Evolutionary conservation across 2,329 filamentous ascomycete species (phyloP), one percentile per base, ranked within the genome.

Genomic region (Lachnellula suecica): DNA sequence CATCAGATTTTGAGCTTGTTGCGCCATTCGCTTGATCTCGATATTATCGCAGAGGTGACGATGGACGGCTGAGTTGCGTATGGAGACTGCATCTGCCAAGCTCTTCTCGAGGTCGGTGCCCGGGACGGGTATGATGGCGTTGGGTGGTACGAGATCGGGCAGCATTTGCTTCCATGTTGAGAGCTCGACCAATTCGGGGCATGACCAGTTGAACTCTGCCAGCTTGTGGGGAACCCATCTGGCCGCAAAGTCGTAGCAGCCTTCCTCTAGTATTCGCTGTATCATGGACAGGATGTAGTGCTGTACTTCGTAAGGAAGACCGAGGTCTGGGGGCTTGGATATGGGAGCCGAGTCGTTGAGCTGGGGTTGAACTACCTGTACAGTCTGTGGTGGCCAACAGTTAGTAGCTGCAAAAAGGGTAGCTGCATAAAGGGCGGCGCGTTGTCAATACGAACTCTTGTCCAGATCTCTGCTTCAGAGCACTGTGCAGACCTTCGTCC

Each of bases 251-350:
- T 63, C 63, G 29, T 56, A 68, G 37, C 65, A 68, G 5, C 57
- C 63, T 45, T 68, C 63, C 47, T 68, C 66, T 15, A 67, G 41
- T 7, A 68, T 64, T 47, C 61, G 46, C 49, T 67, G 57, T 7
- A 67, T 66, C 53, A 65, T 62, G 4, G 53, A 56, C 13, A 68
- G 60, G 17, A 68, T 64, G 44, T 59, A 66, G 49, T 68, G 65
- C 52, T 68, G 66, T 17, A 68, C 66, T 59, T 68, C 64, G 35
- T 68, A 68, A n/a, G 66, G 66, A 19, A 68, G 60, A 20, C 58
- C 62, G 7, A 65, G 58, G 29, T 66, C 62, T 19, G 48, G 47
- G 17, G 47, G n/a, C 37, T 41, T 43, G 4, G 47, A 9, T 15
- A 50, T 48, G 3, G 51, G 27, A 25, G 47, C 23, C 22, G 52